Evolutionary conservation across 495 filamentous ascomycete genomes (phyloP), one percentile per base, ranked within the genome.

Genomic region (Hypoxylon crocopeplum): DNA sequence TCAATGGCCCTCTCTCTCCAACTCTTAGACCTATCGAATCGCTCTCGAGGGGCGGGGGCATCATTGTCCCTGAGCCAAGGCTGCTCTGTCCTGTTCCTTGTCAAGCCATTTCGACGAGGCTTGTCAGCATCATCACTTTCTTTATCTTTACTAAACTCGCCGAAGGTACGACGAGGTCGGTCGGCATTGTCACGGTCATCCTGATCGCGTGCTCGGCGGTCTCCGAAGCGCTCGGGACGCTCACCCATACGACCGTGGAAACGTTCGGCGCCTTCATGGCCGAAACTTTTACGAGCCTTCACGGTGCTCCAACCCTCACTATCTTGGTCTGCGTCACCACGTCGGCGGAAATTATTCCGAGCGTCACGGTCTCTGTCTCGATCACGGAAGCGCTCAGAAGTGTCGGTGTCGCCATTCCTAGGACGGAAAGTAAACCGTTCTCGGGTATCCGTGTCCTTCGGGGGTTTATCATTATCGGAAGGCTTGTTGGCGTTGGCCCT

Each of bases 321-420:
- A 51, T 85, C 82, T 41, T 80, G 74, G 45, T 85, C 84, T 17
- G 72, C 70, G 21, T 84, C 82, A 16, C 74, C 73, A 37, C 81
- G 82, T 19, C 80, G 77, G 15, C 78, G 71, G 48, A 75, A 77
- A 36, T 64, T 72, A 42, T 69, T 80, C 37, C 79, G 77, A 24
- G 75, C 71, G 48, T 73, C 75, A 21, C 80, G 82, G 48, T 77
- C 76, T 34, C 77, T 79, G 33, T 82, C 73, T 53, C 82, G 76
- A 38, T 81, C 74, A 38, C 63, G 63, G 21, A 62, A 56, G 24
- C 62, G 68, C 53, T 79, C 77, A 42, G 77, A 70, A 64, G 79
- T 76, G 36, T 92, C 90, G 11, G 84, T 77, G 27, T 93, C 90
- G 16, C 83, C 86, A 67, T 84, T 86, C 37, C 86, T 82, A 59